phyloP scores from a whole-genome alignment of 2,329 filamentous ascomycete genomes.

The Pseudogymnoascus sp. region DNA sequence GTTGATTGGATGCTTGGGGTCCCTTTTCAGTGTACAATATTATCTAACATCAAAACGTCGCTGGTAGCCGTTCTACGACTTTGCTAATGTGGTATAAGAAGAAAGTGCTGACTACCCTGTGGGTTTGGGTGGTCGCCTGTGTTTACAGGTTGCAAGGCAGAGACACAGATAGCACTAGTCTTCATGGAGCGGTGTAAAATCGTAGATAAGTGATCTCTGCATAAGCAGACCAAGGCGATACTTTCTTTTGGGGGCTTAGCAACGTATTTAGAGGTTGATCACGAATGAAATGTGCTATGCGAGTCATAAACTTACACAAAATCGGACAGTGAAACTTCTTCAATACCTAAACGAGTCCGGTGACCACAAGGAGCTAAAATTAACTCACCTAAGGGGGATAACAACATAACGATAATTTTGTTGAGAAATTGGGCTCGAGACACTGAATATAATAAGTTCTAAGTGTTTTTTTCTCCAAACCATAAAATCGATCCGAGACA shows the following conservation, averaged over 20 bases:
- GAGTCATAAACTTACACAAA: conserved; percentile 7
- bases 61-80: no score
- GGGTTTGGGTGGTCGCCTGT: background rate
- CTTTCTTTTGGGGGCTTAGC: conserved; percentile 1
- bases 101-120: background rate
- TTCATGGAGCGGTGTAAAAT: conserved; percentile 1
- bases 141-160: background rate
- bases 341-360: conserved; percentile 1
- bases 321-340: conserved; percentile 3
- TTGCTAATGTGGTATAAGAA: background rate
- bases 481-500: background rate
- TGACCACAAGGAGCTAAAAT: conserved; percentile 6
- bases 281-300: conserved; percentile 6
- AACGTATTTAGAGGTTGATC: background rate
- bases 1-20: background rate
- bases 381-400: conserved; percentile 2
- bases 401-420: conserved; percentile 1
- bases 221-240: background rate
- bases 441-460: conserved; percentile 1
- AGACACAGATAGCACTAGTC: background rate
- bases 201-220: background rate
- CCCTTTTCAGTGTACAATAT: background rate
- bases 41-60: background rate
- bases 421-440: background rate
- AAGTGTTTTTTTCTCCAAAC: background rate